Evolutionary conservation across 2,329 filamentous ascomycete species (phyloP), one percentile per base, ranked within the genome.

Genomic region (Nemania abortiva): DNA sequence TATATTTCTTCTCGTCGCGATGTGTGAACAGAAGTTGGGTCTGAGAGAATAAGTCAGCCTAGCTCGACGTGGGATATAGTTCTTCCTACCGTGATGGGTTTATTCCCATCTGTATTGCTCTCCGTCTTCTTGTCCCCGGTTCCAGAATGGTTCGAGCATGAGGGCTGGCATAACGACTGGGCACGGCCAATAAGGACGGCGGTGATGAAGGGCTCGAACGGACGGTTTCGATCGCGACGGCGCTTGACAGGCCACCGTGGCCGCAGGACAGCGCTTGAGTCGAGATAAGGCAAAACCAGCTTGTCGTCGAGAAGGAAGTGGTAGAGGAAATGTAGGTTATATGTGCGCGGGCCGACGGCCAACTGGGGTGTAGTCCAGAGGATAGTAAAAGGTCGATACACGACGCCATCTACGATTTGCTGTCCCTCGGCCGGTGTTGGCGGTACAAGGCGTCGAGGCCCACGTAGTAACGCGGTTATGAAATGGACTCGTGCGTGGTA

Each of bases 21-120:
- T 58, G 62, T 13, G 62, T 58, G n/a, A 65, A 65, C 2, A 65
- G 45, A 13, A 65, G 62, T 7, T 10, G 62, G 3, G 62, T 65
- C 62, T 65, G 53, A 34, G 31, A 55, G 53, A 55, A 31, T 34
- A 31, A 18, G 53, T 55, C 27, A 34, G 53, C 34, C 53, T 55
- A 39, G 53, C 53, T 55, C 53, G 27, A 55, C n/a, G 18, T 55
- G 27, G 53, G 53, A 55, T 55, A 39, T 6, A 18, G 27, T 34
- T 55, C 53, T 55, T 55, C 53, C 34, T 55, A 55, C 53, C 18
- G 27, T 55, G 53, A 55, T 55, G 53, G 53, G 53, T 55, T 50
- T 20, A 50, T 50, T 50, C 47, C 11, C 47, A 18, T 50, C 47
- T 50, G 53, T 55, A 55, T 55, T 3, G 53, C 53, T 55, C 53